Base-by-base conservation (phyloP, 164 flowering plant genomes). In the Piper betle region DNA sequence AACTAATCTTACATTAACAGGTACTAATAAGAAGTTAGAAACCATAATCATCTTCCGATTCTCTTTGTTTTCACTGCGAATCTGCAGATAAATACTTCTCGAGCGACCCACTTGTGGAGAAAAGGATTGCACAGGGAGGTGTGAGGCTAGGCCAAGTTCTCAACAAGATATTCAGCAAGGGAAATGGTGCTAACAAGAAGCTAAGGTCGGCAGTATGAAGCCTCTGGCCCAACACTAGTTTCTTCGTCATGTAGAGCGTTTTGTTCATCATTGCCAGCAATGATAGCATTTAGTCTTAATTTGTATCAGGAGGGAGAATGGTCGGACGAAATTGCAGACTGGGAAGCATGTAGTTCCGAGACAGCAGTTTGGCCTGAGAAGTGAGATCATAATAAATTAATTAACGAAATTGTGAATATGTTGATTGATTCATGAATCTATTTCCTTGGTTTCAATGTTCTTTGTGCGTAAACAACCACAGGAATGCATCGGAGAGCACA, bases 81-180 rank as follows among this genome's bases (percentile, higher is more conserved):
- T 41, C 17, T 52, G 19, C 64, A 61, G 64, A 61, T 50, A 40
- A 61, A 15, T 61, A 61, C 52, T 61, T 61, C 52, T 50, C 64
- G 13, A 55, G 43, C 42, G 55, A 33, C 8, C 55, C 64, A 5
- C 40, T 52, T 61, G 55, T 61, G 50, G 53, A 50, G 39, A 37
- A 61, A 55, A 61, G 64, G 64, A 61, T 61, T 61, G 41, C 64
- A 33, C 64, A 61, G 50, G 55, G 55, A 17, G 64, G 43, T 50
- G 64, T 62, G 39, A 46, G 64, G 39, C 52, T 61, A 46, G 64
- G 57, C 18, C 11, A 46, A 25, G 57, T 62, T 53, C 64, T 62
- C 43, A 62, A 62, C 37, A 4, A 57, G 57, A 62, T 62, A n/a
- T 53, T 53, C 18, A 57, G 53, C 20, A 39, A 25, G 0, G 10